Evolutionary conservation across 139 green algal genomes (phyloP).

Genomic region (Haematococcus sp.): DNA sequence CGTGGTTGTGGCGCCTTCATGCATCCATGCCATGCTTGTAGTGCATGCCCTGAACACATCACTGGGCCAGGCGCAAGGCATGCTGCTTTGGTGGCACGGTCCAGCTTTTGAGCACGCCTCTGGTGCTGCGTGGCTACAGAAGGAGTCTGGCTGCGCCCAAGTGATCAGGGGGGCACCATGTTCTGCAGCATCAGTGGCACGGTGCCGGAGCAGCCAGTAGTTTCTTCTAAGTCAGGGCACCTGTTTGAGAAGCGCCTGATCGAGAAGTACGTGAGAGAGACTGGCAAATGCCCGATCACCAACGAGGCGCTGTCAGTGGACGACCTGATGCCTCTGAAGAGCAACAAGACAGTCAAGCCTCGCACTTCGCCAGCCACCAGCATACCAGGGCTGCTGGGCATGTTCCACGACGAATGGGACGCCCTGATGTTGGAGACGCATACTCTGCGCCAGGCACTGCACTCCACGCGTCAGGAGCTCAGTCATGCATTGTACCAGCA

Average conservation of each 20-base stretch:
- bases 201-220: slow-evolving; percentile 86
- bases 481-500: slow-evolving; percentile 93
- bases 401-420: slow-evolving; percentile 98
- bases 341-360: slow-evolving; percentile 78
- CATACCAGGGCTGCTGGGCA: slow-evolving; percentile 87
- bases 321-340: slow-evolving; percentile 82
- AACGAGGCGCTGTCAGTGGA: slow-evolving; percentile 64
- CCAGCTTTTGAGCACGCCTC: background rate
- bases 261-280: slow-evolving; percentile 83
- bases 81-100: background rate
- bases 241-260: slow-evolving; percentile 90
- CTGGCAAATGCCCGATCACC: slow-evolving; percentile 84
- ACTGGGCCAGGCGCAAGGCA: background rate
- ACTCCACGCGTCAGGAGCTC: slow-evolving; percentile 84
- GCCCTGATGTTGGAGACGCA: slow-evolving; percentile 88
- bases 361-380: slow-evolving; percentile 73
- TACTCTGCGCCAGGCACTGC: slow-evolving; percentile 71
- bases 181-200: slow-evolving; percentile 71
- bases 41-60: background rate
- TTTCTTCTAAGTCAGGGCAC: slow-evolving; percentile 80
- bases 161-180: slow-evolving; percentile 29
- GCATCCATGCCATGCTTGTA: background rate
- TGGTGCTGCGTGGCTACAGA: no score
- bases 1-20: background rate
- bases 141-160: no score